Evolutionary conservation across 176 grass and related monocot species (phyloP).

Genomic region (Carex pumila): DNA sequence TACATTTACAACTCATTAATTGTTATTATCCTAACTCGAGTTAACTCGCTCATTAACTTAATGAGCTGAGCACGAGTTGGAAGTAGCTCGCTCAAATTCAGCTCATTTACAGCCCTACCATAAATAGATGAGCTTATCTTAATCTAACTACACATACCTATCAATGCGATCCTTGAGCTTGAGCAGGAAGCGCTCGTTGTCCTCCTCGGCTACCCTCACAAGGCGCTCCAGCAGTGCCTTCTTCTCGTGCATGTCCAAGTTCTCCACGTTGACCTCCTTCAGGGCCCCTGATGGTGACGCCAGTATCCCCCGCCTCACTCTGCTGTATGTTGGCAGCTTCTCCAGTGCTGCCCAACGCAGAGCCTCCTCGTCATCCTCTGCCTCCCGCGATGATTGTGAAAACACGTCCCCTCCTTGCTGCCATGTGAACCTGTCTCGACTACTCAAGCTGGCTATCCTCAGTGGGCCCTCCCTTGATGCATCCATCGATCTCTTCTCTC

Average conservation of each 20-base stretch:
- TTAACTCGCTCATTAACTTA: too few relatives aligned
- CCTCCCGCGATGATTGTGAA: neutral
- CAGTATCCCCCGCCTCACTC: slow-evolving; percentile 30
- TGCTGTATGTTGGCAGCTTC: slow-evolving; percentile 36
- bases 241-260: slow-evolving; percentile 22
- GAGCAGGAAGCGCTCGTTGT: slow-evolving; percentile 49
- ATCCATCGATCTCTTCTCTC: neutral
- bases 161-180: slow-evolving; percentile 51
- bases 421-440: neutral
- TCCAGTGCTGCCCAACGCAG: slow-evolving; percentile 43
- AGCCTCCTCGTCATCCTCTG: slow-evolving; percentile 37
- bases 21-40: too few relatives aligned
- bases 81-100: too few relatives aligned
- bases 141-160: slow-evolving; percentile 17
- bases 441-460: neutral
- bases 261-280: slow-evolving; percentile 28
- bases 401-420: neutral
- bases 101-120: too few relatives aligned
- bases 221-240: slow-evolving; percentile 39
- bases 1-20: too few relatives aligned
- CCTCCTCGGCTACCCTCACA: slow-evolving; percentile 30
- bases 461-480: neutral
- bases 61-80: too few relatives aligned
- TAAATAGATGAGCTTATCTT: neutral
- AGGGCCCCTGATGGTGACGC: neutral